Evolutionary conservation across 495 filamentous ascomycete species (phyloP).

Genomic region (Talaromyces ruber): DNA sequence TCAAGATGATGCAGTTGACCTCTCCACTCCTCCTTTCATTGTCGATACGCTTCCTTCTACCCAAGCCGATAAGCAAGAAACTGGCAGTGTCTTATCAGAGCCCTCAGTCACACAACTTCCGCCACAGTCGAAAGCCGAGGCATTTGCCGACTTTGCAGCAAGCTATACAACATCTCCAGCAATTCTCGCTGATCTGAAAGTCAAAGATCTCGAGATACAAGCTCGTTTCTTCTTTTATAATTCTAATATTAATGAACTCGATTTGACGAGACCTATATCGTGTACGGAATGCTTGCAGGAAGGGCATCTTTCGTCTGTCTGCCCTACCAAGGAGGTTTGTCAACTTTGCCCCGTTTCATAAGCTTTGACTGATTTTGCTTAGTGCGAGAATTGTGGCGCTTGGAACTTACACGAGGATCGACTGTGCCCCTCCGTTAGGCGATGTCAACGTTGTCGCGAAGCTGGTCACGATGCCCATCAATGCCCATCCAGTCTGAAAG

Average conservation of each 20-base stretch:
- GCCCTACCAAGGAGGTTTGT: conserved; percentile 34
- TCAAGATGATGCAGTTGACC: neutral
- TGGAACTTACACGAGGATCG: conserved; percentile 31
- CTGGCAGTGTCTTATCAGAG: neutral
- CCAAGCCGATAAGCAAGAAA: neutral
- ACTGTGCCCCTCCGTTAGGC: conserved; percentile 30
- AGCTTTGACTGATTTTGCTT: conserved; percentile 4
- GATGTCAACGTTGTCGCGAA: conserved; percentile 39
- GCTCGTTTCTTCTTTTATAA: conserved; percentile 41
- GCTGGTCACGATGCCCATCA: conserved; percentile 29
- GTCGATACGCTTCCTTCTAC: neutral
- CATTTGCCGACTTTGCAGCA: conserved; percentile 22
- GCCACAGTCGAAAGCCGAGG: conserved; percentile 26
- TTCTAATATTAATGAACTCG: conserved; percentile 49
- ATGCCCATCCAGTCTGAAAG: conserved; percentile 31
- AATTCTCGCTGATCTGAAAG: conserved; percentile 31
- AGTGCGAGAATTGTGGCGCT: conserved; percentile 33
- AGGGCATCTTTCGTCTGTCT: conserved; percentile 37
- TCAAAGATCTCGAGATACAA: conserved; percentile 33
- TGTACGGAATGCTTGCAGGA: conserved; percentile 36
- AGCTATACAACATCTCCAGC: conserved; percentile 30
- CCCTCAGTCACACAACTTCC: neutral
- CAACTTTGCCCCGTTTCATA: neutral
- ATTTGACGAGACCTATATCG: conserved; percentile 56
- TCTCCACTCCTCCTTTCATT: neutral